phyloP scores from a whole-genome alignment of 106 monocot genomes.

The Acorus calamus region DNA sequence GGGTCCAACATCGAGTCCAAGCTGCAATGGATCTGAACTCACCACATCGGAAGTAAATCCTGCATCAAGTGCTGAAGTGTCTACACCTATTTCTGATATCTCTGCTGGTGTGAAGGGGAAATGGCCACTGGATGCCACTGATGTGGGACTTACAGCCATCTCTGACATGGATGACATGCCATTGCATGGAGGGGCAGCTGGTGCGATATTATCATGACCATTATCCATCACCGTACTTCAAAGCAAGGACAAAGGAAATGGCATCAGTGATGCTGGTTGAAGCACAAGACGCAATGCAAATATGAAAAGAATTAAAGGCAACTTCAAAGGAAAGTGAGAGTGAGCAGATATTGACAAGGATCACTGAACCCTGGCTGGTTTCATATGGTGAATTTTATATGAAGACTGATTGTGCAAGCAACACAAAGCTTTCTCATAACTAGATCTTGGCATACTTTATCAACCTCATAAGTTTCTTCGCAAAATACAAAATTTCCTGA shows the following conservation, averaged over 20 bases:
- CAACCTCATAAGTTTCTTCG: too few relatives aligned
- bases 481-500: too few relatives aligned
- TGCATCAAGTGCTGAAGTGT: slow-evolving; percentile 53
- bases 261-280: background rate
- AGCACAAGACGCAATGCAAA: background rate
- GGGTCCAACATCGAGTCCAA: slow-evolving; percentile 59
- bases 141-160: slow-evolving; percentile 74
- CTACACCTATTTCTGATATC: slow-evolving; percentile 76
- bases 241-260: slow-evolving; percentile 1
- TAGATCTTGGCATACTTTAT: too few relatives aligned
- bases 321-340: background rate
- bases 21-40: slow-evolving; percentile 29
- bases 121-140: slow-evolving; percentile 73
- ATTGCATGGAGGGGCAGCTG: slow-evolving; percentile 26
- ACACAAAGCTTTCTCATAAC: too few relatives aligned
- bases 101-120: slow-evolving; percentile 79
- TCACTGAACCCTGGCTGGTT: too few relatives aligned
- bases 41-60: slow-evolving; percentile 50
- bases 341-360: background rate
- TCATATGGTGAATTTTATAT: too few relatives aligned
- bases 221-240: slow-evolving; percentile 39
- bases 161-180: slow-evolving; percentile 58
- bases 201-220: slow-evolving; percentile 16
- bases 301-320: background rate
- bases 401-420: too few relatives aligned